A percentile compares a stretch with the other conserved stretches of the same genome.
These are phyloP conservation scores for Phialophora tarda DNA, from an alignment of 2,329 filamentous ascomycete species.

Conservation along the genomic window DNA sequence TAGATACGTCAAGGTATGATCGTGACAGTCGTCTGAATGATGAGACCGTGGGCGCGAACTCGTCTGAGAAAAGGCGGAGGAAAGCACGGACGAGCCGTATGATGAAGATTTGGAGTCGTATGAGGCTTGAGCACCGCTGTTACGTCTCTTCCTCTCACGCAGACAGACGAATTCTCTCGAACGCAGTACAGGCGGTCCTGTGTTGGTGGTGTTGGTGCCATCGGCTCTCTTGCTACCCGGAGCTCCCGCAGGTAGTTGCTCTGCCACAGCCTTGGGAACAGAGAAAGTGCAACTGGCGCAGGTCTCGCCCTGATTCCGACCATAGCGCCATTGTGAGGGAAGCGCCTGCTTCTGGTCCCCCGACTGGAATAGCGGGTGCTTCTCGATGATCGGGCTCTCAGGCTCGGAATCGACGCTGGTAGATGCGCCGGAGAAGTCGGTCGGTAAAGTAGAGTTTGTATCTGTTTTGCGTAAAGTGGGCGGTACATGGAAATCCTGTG, in stretches of 20 bases:
- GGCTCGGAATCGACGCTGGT: slow-evolving; percentile 39
- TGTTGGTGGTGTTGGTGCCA: slow-evolving; percentile 52
- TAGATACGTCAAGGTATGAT: slow-evolving; percentile 63
- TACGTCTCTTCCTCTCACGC: slow-evolving; percentile 40
- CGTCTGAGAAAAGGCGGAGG: slow-evolving; percentile 43
- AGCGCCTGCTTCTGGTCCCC: slow-evolving; percentile 26
- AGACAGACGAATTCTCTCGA: slow-evolving; percentile 61
- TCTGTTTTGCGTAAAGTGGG: slow-evolving; percentile 34
- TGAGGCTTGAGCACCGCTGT: slow-evolving; percentile 43
- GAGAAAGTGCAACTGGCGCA: slow-evolving; percentile 65
- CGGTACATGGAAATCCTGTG: slow-evolving; percentile 16
- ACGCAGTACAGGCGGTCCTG: slow-evolving; percentile 60
- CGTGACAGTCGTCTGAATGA: slow-evolving; percentile 50
- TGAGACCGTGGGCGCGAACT: slow-evolving; percentile 41
- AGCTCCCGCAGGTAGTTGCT: slow-evolving; percentile 59
- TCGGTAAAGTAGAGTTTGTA: slow-evolving; percentile 39
- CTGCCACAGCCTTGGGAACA: slow-evolving; percentile 60
- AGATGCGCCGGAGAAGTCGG: slow-evolving; percentile 41
- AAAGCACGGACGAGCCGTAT: slow-evolving; percentile 42
- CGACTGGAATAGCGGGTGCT: slow-evolving; percentile 57
- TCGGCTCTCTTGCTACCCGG: slow-evolving; percentile 58
- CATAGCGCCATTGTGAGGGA: slow-evolving; percentile 42
- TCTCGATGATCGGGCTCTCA: slow-evolving; percentile 48
- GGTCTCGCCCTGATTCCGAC: slow-evolving; percentile 56
- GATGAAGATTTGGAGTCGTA: slow-evolving; percentile 44